A percentile compares a stretch with the other conserved stretches of the same genome.
phyloP scores from a whole-genome alignment of 2,329 filamentous ascomycete species.

The Rachicladosporium sp. region DNA sequence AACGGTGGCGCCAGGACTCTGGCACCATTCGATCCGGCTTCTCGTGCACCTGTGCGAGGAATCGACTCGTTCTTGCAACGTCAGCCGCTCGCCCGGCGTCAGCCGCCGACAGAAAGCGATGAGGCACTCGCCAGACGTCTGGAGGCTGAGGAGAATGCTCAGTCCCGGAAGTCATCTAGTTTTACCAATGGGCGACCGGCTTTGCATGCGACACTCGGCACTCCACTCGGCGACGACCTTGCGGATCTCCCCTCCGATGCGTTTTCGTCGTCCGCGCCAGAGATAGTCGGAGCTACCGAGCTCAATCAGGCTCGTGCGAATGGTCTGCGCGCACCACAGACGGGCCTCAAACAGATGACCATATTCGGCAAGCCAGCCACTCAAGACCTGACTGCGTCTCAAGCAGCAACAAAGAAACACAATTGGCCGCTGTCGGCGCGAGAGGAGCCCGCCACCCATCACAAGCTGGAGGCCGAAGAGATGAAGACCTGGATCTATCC shows the following conservation, averaged over 20 bases:
- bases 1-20: conserved; percentile 3
- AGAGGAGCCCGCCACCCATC: conserved; percentile 71
- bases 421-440: conserved; percentile 42
- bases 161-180: neutral
- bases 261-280: conserved; percentile 47
- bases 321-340: conserved; percentile 26
- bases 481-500: conserved; percentile 90
- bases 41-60: too few species aligned
- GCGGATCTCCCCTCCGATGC: conserved; percentile 49
- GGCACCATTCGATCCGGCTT: too few species aligned
- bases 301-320: conserved; percentile 4
- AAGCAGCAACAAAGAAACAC: conserved; percentile 35
- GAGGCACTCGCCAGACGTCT: conserved; percentile 16
- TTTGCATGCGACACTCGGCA: too few species aligned
- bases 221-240: conserved; percentile 25
- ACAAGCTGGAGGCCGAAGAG: conserved; percentile 63
- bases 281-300: conserved; percentile 19
- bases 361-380: conserved; percentile 42
- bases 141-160: conserved; percentile 19
- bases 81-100: too few species aligned
- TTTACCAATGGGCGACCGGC: too few species aligned
- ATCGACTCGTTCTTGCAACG: too few species aligned
- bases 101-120: conserved; percentile 13
- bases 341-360: conserved; percentile 35
- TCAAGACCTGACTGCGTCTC: conserved; percentile 27